Percentiles rank a stretch among this genome's conserved stretches.
These are phyloP conservation scores for Yarrowia alimentaria DNA, from an alignment of 805 yeast genomes.

Conservation along the genomic window DNA sequence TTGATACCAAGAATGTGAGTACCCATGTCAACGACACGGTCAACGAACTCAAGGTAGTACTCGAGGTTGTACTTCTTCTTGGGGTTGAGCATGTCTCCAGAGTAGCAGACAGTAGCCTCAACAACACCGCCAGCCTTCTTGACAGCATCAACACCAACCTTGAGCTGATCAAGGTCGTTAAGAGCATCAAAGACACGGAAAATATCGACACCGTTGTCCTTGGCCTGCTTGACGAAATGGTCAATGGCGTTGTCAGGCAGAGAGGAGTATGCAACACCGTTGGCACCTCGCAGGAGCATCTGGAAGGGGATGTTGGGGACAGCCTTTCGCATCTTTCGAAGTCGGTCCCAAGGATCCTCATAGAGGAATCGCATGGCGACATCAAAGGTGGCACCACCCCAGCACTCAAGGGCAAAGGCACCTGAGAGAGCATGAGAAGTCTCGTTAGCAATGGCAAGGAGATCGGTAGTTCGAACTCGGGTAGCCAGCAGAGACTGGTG, in stretches of 20 bases:
- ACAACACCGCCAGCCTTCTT: slow-evolving; percentile 98
- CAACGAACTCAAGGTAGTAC: slow-evolving; percentile 80
- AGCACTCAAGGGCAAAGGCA: slow-evolving; percentile 95
- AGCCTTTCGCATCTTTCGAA: slow-evolving; percentile 77
- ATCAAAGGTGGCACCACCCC: slow-evolving; percentile 99
- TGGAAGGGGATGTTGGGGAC: slow-evolving; percentile 99
- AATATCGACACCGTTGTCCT: slow-evolving; percentile 93
- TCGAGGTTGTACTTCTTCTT: slow-evolving; percentile 94
- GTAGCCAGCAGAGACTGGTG: slow-evolving; percentile 98
- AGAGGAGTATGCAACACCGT: slow-evolving; percentile 97
- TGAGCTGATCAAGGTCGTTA: slow-evolving; percentile 92
- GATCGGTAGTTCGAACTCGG: slow-evolving; percentile 91
- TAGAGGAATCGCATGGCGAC: slow-evolving; percentile 97
- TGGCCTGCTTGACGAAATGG: slow-evolving; percentile 92
- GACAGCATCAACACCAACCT: slow-evolving; percentile 97
- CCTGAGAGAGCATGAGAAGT: slow-evolving; percentile 88
- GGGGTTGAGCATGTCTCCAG: slow-evolving; percentile 96
- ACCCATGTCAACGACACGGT: slow-evolving; percentile 84
- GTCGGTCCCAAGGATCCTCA: slow-evolving; percentile 98
- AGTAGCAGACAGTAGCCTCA: slow-evolving; percentile 97
- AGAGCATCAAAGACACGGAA: slow-evolving; percentile 98
- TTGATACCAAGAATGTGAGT: slow-evolving; percentile 96
- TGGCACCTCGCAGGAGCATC: slow-evolving; percentile 98
- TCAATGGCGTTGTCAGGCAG: slow-evolving; percentile 98
- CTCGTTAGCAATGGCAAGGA: slow-evolving; percentile 86